Conservation (phyloP, 2,329 filamentous ascomycete genomes). For the Trichoderma simmonsii region DNA sequence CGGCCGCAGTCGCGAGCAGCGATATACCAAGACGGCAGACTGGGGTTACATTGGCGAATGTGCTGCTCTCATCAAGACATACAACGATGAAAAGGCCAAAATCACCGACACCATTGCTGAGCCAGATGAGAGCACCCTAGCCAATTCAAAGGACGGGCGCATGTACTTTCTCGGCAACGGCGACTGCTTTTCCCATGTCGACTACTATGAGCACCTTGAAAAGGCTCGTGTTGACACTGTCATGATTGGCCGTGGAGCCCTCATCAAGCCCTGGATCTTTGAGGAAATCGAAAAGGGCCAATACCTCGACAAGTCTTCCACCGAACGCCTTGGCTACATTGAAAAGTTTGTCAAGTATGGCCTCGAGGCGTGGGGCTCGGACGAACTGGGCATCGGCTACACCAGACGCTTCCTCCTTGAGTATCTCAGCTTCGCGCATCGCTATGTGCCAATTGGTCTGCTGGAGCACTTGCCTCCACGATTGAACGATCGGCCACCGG, state of each 20-base stretch:
- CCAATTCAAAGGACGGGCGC: slow-evolving; percentile 62
- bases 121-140: slow-evolving; percentile 69
- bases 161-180: slow-evolving; percentile 96
- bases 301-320: slow-evolving; percentile 91
- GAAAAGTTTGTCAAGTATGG: slow-evolving; percentile 90
- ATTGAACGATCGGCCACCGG: slow-evolving; percentile 84
- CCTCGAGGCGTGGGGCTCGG: slow-evolving; percentile 90
- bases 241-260: slow-evolving; percentile 93
- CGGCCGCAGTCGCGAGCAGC: slow-evolving; percentile 87
- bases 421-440: slow-evolving; percentile 89
- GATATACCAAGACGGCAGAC: slow-evolving; percentile 88
- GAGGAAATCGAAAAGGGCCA: slow-evolving; percentile 91
- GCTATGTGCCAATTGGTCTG: slow-evolving; percentile 87
- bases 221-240: slow-evolving; percentile 83
- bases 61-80: slow-evolving; percentile 74
- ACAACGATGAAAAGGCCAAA: slow-evolving; percentile 66
- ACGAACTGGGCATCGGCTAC: slow-evolving; percentile 88
- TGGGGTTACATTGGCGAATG: slow-evolving; percentile 94
- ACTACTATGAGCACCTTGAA: slow-evolving; percentile 77
- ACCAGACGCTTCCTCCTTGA: slow-evolving; percentile 91
- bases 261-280: slow-evolving; percentile 98
- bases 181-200: slow-evolving; percentile 88
- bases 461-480: slow-evolving; percentile 84
- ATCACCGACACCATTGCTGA: slow-evolving; percentile 74
- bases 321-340: slow-evolving; percentile 79